Percentiles rank a stretch among this genome's conserved stretches.
Evolutionary conservation across 306 rosid genomes (phyloP).

Genomic region (Fagus crenata): DNA sequence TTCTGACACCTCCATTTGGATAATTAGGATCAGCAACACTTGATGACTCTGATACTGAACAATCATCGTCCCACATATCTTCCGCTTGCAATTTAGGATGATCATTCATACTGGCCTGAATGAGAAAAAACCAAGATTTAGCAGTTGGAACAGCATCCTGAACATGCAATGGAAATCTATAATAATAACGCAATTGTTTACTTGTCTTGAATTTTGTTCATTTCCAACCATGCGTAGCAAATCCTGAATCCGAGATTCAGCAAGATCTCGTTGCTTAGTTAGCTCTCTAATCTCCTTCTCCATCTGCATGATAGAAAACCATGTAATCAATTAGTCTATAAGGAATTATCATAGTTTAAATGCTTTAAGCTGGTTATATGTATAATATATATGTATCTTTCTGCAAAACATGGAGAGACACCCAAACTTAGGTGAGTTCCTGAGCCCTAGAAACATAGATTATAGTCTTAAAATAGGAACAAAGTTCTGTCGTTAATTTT

Average conservation of each 20-base stretch:
- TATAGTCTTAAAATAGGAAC: neutral
- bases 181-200: conserved; percentile 28
- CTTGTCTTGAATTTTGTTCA: conserved; percentile 66
- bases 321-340: conserved; percentile 12
- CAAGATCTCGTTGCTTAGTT: conserved; percentile 85
- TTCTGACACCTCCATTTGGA: conserved; percentile 37
- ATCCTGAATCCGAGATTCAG: conserved; percentile 88
- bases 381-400: neutral
- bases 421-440: neutral
- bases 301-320: conserved; percentile 61
- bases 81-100: conserved; percentile 44
- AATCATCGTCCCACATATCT: conserved; percentile 69
- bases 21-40: conserved; percentile 48
- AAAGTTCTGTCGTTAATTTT: neutral
- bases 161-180: conserved; percentile 18
- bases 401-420: neutral
- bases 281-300: conserved; percentile 83
- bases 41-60: conserved; percentile 72
- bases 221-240: conserved; percentile 63
- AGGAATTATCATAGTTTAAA: conserved; percentile 18
- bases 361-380: neutral
- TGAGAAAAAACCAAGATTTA: conserved; percentile 22
- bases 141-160: conserved; percentile 8
- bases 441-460: neutral
- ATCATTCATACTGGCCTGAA: conserved; percentile 40